These are phyloP conservation scores for Dendrobium huoshanense DNA, from an alignment of 106 monocot species.

Conservation along the genomic window DNA sequence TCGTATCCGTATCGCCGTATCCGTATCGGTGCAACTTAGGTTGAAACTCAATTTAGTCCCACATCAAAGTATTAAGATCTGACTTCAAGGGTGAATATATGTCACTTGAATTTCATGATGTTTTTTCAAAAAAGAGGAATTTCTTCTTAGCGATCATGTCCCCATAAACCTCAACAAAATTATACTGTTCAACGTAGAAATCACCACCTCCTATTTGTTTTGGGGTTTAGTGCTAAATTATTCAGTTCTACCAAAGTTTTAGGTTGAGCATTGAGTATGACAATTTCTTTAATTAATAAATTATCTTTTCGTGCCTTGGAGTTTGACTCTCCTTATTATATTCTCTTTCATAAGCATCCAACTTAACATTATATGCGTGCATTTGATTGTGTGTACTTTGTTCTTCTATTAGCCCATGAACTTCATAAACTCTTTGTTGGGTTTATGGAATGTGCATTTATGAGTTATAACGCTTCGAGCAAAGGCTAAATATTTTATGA, in stretches of 20 bases:
- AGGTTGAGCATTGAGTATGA: too few relatives aligned
- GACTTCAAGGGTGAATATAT: slow-evolving; percentile 8
- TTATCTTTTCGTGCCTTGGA: slow-evolving; percentile 1
- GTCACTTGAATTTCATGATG: slow-evolving; percentile 2
- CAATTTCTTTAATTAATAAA: slow-evolving; percentile 13
- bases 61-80: neutral
- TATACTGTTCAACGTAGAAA: neutral
- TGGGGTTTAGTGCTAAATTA: neutral
- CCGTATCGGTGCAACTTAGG: neutral
- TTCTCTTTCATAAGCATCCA: neutral
- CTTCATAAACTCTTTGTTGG: slow-evolving; percentile 6
- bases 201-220: slow-evolving; percentile 1
- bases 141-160: slow-evolving; percentile 8
- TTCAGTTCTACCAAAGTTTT: neutral
- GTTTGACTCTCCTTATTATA: slow-evolving; percentile 2
- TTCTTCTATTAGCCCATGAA: slow-evolving; percentile 11
- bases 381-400: slow-evolving; percentile 8
- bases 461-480: slow-evolving; percentile 6
- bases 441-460: slow-evolving; percentile 1
- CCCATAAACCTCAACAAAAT: slow-evolving; percentile 6
- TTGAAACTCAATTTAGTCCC: slow-evolving; percentile 12
- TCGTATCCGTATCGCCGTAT: too few relatives aligned
- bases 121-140: slow-evolving; percentile 1
- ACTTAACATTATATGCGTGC: neutral
- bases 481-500: slow-evolving; percentile 12